Evolutionary conservation across 208 protist species (phyloP).

Genomic region (Acanthamoeba royreba): DNA sequence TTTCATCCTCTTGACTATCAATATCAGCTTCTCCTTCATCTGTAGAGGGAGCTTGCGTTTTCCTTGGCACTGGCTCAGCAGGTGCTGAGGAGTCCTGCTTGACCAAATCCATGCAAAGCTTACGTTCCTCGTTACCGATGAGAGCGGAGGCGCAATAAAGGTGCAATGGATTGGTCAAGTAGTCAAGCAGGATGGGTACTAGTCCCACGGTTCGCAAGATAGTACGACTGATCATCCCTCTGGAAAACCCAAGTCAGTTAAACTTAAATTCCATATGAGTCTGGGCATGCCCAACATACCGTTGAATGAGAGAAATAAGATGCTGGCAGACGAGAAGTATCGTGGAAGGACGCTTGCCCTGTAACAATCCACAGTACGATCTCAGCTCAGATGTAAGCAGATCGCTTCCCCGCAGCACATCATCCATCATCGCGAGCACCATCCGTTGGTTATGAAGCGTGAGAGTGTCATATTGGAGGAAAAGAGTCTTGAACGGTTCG

Average conservation of each 20-base stretch:
- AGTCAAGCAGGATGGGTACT: not conserved
- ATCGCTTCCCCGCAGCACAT: not conserved
- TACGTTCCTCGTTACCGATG: not conserved
- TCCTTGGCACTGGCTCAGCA: too few relatives aligned
- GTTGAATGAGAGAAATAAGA: conserved; percentile 12
- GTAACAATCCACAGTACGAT: conserved; percentile 13
- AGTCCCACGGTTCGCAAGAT: not conserved
- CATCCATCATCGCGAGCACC: conserved; percentile 22
- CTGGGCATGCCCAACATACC: not conserved
- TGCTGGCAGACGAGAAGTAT: not conserved
- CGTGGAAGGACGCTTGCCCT: not conserved
- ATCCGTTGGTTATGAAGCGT: not conserved
- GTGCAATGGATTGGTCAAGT: conserved; percentile 1
- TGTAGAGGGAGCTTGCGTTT: not conserved
- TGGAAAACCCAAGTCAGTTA: too few relatives aligned
- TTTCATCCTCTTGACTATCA: not conserved
- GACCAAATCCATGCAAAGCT: not conserved
- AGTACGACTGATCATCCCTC: not conserved
- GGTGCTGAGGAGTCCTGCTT: not conserved
- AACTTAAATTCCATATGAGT: too few relatives aligned
- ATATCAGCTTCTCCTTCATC: not conserved
- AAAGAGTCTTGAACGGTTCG: not conserved
- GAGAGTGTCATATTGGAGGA: conserved; percentile 17
- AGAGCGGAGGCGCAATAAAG: not conserved
- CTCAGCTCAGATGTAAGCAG: not conserved